phyloP scores from a whole-genome alignment of 371 early-diverging fungal species.

The Mucor lusitanicus region DNA sequence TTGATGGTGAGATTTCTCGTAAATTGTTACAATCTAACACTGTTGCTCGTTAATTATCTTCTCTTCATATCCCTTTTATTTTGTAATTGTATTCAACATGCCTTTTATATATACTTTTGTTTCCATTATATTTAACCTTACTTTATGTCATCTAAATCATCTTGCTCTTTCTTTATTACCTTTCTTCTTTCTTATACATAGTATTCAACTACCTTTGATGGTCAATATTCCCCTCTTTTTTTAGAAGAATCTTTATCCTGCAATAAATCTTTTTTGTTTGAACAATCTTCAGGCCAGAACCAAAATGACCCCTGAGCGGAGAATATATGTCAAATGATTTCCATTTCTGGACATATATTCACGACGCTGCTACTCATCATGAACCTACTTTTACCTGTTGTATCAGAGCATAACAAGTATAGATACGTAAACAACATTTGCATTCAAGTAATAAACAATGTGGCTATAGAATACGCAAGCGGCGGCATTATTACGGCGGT shows the following conservation, averaged over 20 bases:
- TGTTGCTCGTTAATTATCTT: constrained; percentile 10
- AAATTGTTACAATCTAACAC: constrained; percentile 12
- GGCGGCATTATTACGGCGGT: too few relatives aligned
- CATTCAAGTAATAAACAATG: background rate
- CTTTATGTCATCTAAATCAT: background rate
- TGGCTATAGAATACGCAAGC: too few relatives aligned
- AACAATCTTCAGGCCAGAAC: background rate
- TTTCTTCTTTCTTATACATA: background rate
- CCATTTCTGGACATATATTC: background rate
- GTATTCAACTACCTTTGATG: constrained; percentile 19
- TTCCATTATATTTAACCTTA: constrained; percentile 3
- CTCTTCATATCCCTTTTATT: background rate
- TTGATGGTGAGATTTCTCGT: constrained; percentile 36
- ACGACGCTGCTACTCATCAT: too few relatives aligned
- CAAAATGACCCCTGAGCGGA: background rate
- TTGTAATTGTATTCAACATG: constrained; percentile 26
- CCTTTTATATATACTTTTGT: constrained; percentile 6
- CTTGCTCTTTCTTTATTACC: background rate
- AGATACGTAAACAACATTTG: background rate
- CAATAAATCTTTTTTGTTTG: background rate
- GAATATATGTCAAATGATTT: background rate
- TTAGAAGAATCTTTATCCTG: background rate
- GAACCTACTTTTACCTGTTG: too few relatives aligned
- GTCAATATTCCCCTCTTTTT: background rate
- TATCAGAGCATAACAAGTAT: too few relatives aligned